Conservation (phyloP, 768 basidiomycete genomes). For the Lenzites betulinus region DNA sequence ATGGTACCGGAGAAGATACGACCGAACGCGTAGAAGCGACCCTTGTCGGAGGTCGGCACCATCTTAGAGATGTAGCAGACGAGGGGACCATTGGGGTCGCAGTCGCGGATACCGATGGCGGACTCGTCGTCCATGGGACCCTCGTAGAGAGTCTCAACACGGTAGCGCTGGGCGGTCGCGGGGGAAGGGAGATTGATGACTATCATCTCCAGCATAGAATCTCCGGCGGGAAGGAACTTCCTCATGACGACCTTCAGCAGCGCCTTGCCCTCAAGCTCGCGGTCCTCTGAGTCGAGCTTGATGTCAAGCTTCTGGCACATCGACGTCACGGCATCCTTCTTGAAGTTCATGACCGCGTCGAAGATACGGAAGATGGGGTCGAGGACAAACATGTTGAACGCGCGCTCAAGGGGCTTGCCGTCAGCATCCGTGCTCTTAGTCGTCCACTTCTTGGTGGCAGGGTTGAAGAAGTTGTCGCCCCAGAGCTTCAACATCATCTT, state of each 20-base stretch:
- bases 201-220: constrained; percentile 99
- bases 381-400: constrained; percentile 97
- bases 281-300: constrained; percentile 84
- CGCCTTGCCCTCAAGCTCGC: constrained; percentile 91
- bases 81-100: constrained; percentile 94
- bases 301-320: constrained; percentile 98
- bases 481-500: constrained; percentile 98
- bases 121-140: constrained; percentile 99
- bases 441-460: constrained; percentile 94
- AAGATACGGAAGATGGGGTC: constrained; percentile 99
- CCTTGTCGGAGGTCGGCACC: constrained; percentile 99
- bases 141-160: constrained; percentile 99
- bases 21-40: constrained; percentile 99
- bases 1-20: constrained; percentile 99
- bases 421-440: constrained; percentile 73
- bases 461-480: constrained; percentile 99
- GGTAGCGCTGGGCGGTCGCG: constrained; percentile 95
- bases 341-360: constrained; percentile 98
- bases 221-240: constrained; percentile 99
- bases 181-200: constrained; percentile 99
- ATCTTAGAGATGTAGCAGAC: constrained; percentile 99
- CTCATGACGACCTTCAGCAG: constrained; percentile 98
- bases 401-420: constrained; percentile 93
- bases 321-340: constrained; percentile 80
- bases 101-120: constrained; percentile 97